Evolutionary conservation across 352 stramenopile species (phyloP), one percentile per base, ranked within the genome.

Genomic region (Pythium chondricola): DNA sequence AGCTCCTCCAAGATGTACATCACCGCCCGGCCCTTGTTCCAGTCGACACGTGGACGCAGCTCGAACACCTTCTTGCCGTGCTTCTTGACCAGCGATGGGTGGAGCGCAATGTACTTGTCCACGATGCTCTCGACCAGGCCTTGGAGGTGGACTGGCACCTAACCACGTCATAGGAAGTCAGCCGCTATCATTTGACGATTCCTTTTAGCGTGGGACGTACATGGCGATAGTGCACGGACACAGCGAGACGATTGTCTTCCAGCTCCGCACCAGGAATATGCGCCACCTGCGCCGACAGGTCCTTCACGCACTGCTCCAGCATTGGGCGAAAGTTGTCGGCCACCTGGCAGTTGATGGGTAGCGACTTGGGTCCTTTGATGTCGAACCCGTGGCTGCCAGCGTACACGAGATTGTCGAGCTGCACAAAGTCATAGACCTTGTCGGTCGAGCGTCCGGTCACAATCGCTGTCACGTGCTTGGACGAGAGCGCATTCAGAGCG

Each of bases 41-140:
- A 93, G 40, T 86, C 70, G 35, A 93, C 69, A 52, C 84, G 56
- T 14, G 81, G 76, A 29, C 77, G 70, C 43, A 93, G 59, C 48
- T 89, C 79, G 36, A 88, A 91, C 4, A 93, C 79, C 65, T 85
- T 79, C 43, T 89, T 89, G 50, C 73, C 75, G 63, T 74, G 67
- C 61, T 78, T 82, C 56, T 85, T 82, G 27, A 68, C 69, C 7
- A 85, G 63, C 29, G 49, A 67, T 17, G 68, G 66, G 36, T 78
- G 56, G 13, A 56, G 64, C 10, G 41, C 41, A 21, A 80, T 48
- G 56, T 91, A 97, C 44, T 56, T 59, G 42, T 95, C 75, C 10
- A 98, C 71, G 36, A 98, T 97, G 9, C 71, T 58, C 27, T 85
- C 65, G 5, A 98, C 88, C 2, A 87, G 48, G n/a, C 56, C 50